A percentile compares a stretch with the other conserved stretches of the same genome.
Evolutionary conservation across 768 basidiomycete genomes (phyloP).

Genomic region (Leccinum olivaceopallidum): DNA sequence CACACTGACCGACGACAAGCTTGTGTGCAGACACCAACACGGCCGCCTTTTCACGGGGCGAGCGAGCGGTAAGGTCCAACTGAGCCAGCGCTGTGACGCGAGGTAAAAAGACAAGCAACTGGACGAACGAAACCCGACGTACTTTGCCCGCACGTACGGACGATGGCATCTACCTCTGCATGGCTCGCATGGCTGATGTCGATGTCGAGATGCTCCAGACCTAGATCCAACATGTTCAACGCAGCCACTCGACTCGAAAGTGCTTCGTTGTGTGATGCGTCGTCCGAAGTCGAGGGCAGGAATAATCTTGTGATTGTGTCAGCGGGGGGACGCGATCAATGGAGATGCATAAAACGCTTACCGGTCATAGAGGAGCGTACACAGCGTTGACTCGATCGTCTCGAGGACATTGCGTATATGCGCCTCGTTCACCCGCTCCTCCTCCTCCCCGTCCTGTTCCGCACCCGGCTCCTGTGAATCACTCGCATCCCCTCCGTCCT

Average conservation of each 20-base stretch:
- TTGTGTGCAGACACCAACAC: slow-evolving; percentile 85
- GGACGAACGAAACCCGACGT: slow-evolving; percentile 26
- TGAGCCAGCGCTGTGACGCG: slow-evolving; percentile 48
- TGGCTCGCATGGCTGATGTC: slow-evolving; percentile 57
- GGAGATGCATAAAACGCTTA: slow-evolving; percentile 24
- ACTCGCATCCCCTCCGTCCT: slow-evolving; percentile 9
- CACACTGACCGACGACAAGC: slow-evolving; percentile 68
- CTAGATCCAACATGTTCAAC: slow-evolving; percentile 86
- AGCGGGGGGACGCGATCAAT: not conserved
- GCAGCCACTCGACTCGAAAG: slow-evolving; percentile 88
- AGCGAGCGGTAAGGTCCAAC: slow-evolving; percentile 48
- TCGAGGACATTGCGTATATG: slow-evolving; percentile 66
- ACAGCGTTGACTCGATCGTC: slow-evolving; percentile 69
- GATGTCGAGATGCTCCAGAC: slow-evolving; percentile 86
- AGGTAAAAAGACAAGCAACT: slow-evolving; percentile 30
- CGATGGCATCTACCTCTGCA: slow-evolving; percentile 57
- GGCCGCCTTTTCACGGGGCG: slow-evolving; percentile 78
- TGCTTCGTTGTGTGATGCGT: slow-evolving; percentile 87
- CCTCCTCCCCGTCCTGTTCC: slow-evolving; percentile 22
- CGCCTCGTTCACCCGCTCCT: slow-evolving; percentile 42
- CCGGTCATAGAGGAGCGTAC: slow-evolving; percentile 83
- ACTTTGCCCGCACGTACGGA: slow-evolving; percentile 80
- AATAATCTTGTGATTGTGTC: slow-evolving; percentile 57
- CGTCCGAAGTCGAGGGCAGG: slow-evolving; percentile 70
- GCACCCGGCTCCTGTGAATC: slow-evolving; percentile 15